These are phyloP conservation scores for Clavaria fumosa DNA, from an alignment of 768 basidiomycete species.

Conservation along the genomic window DNA sequence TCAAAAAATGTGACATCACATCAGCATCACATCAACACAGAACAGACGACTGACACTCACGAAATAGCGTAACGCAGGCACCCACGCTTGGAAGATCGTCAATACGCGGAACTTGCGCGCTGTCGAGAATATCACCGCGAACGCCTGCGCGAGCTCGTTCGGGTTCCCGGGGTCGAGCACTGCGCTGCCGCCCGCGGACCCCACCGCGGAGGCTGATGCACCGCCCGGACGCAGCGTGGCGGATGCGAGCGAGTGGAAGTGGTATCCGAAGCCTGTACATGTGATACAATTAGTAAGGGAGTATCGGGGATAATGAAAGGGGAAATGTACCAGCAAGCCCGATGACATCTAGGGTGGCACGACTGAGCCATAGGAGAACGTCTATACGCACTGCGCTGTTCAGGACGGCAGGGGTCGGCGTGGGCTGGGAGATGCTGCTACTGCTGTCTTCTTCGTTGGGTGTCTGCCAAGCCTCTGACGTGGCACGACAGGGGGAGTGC, in stretches of 20 bases:
- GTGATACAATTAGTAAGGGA: neutral
- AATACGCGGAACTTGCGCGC: conserved; percentile 36
- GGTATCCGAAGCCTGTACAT: conserved; percentile 41
- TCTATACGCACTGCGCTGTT: too few relatives aligned
- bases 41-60: conserved; percentile 33
- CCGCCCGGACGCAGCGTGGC: too few relatives aligned
- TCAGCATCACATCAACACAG: conserved; percentile 1
- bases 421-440: conserved; percentile 11
- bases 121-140: conserved; percentile 36
- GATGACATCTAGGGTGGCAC: conserved; percentile 52
- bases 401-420: too few relatives aligned
- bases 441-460: too few relatives aligned
- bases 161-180: too few relatives aligned
- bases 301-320: neutral
- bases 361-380: conserved; percentile 36
- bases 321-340: conserved; percentile 37
- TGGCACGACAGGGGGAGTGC: too few relatives aligned
- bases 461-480: too few relatives aligned
- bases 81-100: conserved; percentile 41
- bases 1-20: conserved; percentile 2
- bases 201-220: too few relatives aligned
- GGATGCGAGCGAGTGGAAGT: conserved; percentile 40
- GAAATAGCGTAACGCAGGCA: conserved; percentile 36
- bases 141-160: conserved; percentile 43
- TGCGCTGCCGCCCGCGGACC: too few relatives aligned